phyloP scores from a whole-genome alignment of 257 asterid genomes.

The Cruciata laevipes region DNA sequence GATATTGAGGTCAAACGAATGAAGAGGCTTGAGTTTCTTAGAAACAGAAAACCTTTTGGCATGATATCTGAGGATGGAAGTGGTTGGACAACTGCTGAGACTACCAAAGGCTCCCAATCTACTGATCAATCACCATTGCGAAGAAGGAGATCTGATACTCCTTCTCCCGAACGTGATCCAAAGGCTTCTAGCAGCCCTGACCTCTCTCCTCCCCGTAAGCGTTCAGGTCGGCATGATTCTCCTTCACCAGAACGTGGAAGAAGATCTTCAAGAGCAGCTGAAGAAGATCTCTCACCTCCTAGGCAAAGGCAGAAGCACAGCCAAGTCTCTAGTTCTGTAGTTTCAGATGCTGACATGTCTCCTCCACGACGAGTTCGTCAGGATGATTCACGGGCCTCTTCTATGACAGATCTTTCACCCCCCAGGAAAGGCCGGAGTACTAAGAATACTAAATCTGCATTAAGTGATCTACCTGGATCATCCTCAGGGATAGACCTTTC shows the following conservation, averaged over 20 bases:
- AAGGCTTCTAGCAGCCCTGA: slow-evolving; percentile 17
- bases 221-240: slow-evolving; percentile 20
- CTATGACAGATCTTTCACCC: slow-evolving; percentile 43
- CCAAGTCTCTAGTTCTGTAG: neutral
- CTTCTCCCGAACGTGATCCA: slow-evolving; percentile 21
- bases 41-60: slow-evolving; percentile 53
- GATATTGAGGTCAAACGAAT: slow-evolving; percentile 77
- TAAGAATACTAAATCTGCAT: slow-evolving; percentile 25
- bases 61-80: slow-evolving; percentile 88
- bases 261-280: slow-evolving; percentile 7
- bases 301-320: slow-evolving; percentile 14
- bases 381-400: slow-evolving; percentile 20
- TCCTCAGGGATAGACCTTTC: slow-evolving; percentile 46
- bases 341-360: slow-evolving; percentile 45
- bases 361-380: slow-evolving; percentile 49
- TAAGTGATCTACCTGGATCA: slow-evolving; percentile 21
- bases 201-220: slow-evolving; percentile 47
- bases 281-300: slow-evolving; percentile 26
- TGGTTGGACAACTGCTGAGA: slow-evolving; percentile 69
- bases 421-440: slow-evolving; percentile 47
- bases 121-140: slow-evolving; percentile 25
- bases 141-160: slow-evolving; percentile 18
- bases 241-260: slow-evolving; percentile 21
- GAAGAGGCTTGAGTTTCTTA: slow-evolving; percentile 66
- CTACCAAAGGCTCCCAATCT: slow-evolving; percentile 16